Percentiles rank a stretch among this genome's conserved stretches.
phyloP scores from a whole-genome alignment of 78 protist genomes.

The Creolimax fragrantissima region DNA sequence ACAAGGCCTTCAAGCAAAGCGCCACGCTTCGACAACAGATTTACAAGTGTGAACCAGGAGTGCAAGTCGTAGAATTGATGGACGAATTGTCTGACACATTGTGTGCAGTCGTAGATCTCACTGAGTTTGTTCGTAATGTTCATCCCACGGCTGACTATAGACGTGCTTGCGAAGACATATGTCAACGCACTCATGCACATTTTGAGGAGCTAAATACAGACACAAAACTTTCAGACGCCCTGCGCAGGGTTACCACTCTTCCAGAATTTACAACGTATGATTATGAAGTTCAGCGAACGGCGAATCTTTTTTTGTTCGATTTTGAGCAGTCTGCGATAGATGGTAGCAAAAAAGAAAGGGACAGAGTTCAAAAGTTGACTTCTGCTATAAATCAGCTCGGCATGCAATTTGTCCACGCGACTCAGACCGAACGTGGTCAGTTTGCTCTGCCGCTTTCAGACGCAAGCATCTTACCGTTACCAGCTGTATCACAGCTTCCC shows the following conservation, averaged over 20 bases:
- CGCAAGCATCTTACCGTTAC: background rate
- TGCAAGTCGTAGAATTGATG: background rate
- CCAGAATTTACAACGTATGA: background rate
- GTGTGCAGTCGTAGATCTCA: slow-evolving; percentile 26
- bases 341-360: background rate
- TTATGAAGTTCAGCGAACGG: slow-evolving; percentile 21
- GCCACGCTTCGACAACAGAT: background rate
- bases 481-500: background rate
- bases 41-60: background rate
- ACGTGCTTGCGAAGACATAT: background rate
- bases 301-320: slow-evolving; percentile 7
- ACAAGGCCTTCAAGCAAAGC: background rate
- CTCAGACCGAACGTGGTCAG: background rate
- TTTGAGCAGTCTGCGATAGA: slow-evolving; percentile 29
- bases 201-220: slow-evolving; percentile 1
- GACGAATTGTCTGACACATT: slow-evolving; percentile 6
- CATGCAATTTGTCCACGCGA: background rate
- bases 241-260: background rate
- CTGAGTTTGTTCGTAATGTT: background rate
- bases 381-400: background rate
- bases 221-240: background rate
- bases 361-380: background rate
- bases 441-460: background rate
- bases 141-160: background rate
- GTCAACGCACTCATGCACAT: background rate